Base-by-base conservation (phyloP, 2,329 filamentous ascomycete species). In the Bimuria novae-zelandiae region DNA sequence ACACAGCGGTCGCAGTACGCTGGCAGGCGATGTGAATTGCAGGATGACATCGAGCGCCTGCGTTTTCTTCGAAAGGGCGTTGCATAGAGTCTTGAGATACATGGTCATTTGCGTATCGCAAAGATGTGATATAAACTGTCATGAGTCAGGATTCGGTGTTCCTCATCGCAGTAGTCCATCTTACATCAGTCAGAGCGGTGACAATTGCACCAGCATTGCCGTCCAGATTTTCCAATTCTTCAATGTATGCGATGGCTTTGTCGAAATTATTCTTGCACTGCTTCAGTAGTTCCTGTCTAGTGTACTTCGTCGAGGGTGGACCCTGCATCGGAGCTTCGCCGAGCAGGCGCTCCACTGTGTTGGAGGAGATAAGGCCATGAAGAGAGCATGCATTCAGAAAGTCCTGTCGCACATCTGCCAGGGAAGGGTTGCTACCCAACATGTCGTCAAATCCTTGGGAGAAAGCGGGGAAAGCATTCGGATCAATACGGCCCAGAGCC, bases 311-410 rank as follows among this genome's bases (percentile, higher is more conserved):
- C 21, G 87, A 83, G 21, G 86, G 84, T 1, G 91, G 89, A 32
- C 86, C 89, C 59, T 90, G 87, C 77, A 94, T 88, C 0, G 90
- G 89, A 21, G 91, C 88, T 64, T 96, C 92, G 4, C 91, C 92
- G 2, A 97, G 77, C 8, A 99, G 82, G 3, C 84, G 83, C 67
- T 93, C 87, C 14, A 96, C 89, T 44, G 88, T 89, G 29, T 85
- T 81, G 59, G 92, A 86, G 0, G 87, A 84, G 21, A 97, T 86
- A n/a, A 99, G 79, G 0, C 87, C 86, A 71, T 97, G 92, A 33
- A 97, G 80, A 49, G 90, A 90, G 69, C 94, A 99, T 0, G 93
- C 87, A 59, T 95, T 94, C 35, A 96, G 84, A 61, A 97, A 97
- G 56, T 97, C 79, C 75, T 89, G 89, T 22, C 87, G 83, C 23